phyloP scores from a whole-genome alignment of 257 asterid genomes.

The Primulina tabacum region DNA sequence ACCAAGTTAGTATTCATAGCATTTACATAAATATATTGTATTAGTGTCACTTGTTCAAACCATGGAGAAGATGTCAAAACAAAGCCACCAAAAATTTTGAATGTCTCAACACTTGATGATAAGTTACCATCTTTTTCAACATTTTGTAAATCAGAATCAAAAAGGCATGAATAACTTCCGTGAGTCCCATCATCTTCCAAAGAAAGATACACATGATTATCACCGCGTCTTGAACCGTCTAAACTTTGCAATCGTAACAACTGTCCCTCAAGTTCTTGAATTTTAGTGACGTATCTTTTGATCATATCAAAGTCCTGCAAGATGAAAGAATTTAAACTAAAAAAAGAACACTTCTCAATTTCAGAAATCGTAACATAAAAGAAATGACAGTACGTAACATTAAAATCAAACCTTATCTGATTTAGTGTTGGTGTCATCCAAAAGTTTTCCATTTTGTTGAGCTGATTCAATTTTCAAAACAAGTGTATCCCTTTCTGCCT shows the following conservation, averaged over 20 bases:
- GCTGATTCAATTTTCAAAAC: constrained; percentile 64
- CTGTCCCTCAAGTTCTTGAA: constrained; percentile 81
- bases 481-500: constrained; percentile 87
- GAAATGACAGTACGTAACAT: constrained; percentile 1
- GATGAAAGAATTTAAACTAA: constrained; percentile 15
- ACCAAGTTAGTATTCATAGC: constrained; percentile 10
- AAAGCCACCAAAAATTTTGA: constrained; percentile 13
- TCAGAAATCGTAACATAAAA: constrained; percentile 14
- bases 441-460: constrained; percentile 51
- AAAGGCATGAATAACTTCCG: constrained; percentile 35
- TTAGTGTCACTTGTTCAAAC: constrained; percentile 8
- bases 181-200: constrained; percentile 51
- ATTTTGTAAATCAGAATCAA: constrained; percentile 48
- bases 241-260: constrained; percentile 42
- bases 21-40: not conserved
- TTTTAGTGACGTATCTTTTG: constrained; percentile 62
- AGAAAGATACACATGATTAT: constrained; percentile 41
- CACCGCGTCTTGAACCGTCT: constrained; percentile 37
- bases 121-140: constrained; percentile 59
- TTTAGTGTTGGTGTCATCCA: constrained; percentile 46
- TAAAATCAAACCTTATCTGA: constrained; percentile 55
- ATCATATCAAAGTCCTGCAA: constrained; percentile 65
- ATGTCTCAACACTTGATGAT: not conserved
- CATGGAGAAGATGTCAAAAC: not conserved
- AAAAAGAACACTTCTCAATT: constrained; percentile 13